phyloP scores from a whole-genome alignment of 768 basidiomycete genomes.

The Hemileccinum impolitum region DNA sequence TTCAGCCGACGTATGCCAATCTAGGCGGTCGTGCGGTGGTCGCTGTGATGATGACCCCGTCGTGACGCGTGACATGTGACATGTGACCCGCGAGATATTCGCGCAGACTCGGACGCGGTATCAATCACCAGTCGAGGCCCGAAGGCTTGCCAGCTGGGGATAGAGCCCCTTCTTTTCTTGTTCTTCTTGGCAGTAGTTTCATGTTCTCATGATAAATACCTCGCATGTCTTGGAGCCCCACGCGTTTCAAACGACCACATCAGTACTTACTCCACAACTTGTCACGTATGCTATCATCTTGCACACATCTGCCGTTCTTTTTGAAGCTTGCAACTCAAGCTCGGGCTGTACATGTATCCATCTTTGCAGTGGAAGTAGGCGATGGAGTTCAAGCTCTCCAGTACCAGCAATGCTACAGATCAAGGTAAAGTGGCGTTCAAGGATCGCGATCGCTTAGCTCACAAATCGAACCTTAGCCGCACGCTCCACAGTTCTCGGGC shows the following conservation, averaged over 20 bases:
- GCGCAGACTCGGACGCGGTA: too few relatives aligned
- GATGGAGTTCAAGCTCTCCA: too few relatives aligned
- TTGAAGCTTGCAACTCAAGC: too few relatives aligned
- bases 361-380: too few relatives aligned
- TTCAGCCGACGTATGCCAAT: conserved; percentile 45
- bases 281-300: too few relatives aligned
- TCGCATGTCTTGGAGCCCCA: neutral
- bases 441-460: neutral
- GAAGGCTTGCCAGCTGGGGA: too few relatives aligned
- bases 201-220: neutral
- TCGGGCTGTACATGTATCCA: too few relatives aligned
- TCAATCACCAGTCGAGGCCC: too few relatives aligned
- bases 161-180: neutral
- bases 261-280: neutral
- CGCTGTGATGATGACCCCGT: neutral
- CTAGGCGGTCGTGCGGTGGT: conserved; percentile 37
- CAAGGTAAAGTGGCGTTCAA: too few relatives aligned
- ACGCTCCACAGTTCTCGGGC: neutral
- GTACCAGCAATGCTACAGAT: too few relatives aligned
- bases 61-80: neutral
- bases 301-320: too few relatives aligned
- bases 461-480: neutral
- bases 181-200: neutral
- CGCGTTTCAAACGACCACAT: neutral
- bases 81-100: neutral